phyloP scores from a whole-genome alignment of 768 basidiomycete genomes.

The Clitopilus passeckerianus region DNA sequence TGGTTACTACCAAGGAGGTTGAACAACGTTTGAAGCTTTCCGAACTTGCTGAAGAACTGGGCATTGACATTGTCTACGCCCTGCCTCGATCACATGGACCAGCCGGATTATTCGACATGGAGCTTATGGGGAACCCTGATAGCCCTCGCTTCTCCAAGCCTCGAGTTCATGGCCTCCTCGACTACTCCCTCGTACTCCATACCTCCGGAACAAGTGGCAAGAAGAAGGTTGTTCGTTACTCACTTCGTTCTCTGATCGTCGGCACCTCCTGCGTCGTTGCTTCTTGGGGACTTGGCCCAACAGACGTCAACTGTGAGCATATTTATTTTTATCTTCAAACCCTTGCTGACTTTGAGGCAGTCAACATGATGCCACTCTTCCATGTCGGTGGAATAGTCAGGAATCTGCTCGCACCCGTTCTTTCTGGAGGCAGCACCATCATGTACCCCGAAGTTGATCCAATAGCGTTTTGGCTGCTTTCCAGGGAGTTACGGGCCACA shows the following conservation, averaged over 20 bases:
- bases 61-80: conserved; percentile 34
- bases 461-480: conserved; percentile 41
- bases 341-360: conserved; percentile 12
- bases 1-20: conserved; percentile 36
- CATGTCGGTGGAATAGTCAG: conserved; percentile 59
- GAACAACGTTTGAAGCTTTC: conserved; percentile 31
- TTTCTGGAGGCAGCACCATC: conserved; percentile 50
- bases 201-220: conserved; percentile 57
- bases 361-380: conserved; percentile 53
- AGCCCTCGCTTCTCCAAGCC: conserved; percentile 17
- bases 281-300: conserved; percentile 33
- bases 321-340: not conserved
- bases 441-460: conserved; percentile 54
- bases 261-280: conserved; percentile 38
- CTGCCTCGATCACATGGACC: conserved; percentile 26
- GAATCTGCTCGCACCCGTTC: conserved; percentile 51
- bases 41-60: conserved; percentile 25
- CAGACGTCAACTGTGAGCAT: conserved; percentile 41
- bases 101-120: conserved; percentile 35
- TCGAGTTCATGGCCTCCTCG: conserved; percentile 29
- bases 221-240: conserved; percentile 45
- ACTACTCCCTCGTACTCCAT: conserved; percentile 51
- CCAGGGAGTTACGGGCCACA: conserved; percentile 31
- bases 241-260: conserved; percentile 34
- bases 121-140: conserved; percentile 17